Percentiles rank a stretch among this genome's conserved stretches.
Evolutionary conservation across 2,329 filamentous ascomycete genomes (phyloP).

Genomic region (Penicillium sumatraense): DNA sequence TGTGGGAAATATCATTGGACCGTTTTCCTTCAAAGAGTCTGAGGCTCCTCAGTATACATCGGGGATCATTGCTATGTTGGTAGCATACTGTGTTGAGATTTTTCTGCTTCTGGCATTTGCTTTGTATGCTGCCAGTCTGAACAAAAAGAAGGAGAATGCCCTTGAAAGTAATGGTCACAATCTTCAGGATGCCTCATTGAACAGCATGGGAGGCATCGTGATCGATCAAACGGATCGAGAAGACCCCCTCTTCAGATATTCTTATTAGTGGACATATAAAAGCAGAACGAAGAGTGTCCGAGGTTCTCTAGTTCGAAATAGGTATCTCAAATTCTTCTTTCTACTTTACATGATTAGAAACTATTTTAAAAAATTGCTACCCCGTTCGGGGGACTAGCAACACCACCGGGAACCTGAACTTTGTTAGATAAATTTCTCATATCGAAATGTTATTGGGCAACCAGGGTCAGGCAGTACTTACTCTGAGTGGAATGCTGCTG

Average conservation of each 20-base stretch:
- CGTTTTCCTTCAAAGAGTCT: constrained; percentile 19
- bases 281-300: too few relatives aligned
- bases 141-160: background rate
- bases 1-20: constrained; percentile 22
- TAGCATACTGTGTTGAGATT: constrained; percentile 14
- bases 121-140: background rate
- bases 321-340: too few relatives aligned
- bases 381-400: constrained; percentile 10
- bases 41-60: constrained; percentile 14
- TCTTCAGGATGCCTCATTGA: background rate
- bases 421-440: background rate
- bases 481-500: constrained; percentile 6
- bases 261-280: background rate
- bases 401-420: constrained; percentile 7
- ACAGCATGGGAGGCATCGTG: background rate
- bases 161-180: background rate
- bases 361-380: constrained; percentile 6
- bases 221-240: constrained; percentile 7
- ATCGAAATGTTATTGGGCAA: background rate
- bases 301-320: too few relatives aligned
- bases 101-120: constrained; percentile 4
- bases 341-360: background rate
- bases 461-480: background rate
- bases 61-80: constrained; percentile 14
- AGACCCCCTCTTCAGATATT: constrained; percentile 3